Evolutionary conservation across 1,284 basidiomycete species (phyloP).

Genomic region (Schizophyllum amplum): DNA sequence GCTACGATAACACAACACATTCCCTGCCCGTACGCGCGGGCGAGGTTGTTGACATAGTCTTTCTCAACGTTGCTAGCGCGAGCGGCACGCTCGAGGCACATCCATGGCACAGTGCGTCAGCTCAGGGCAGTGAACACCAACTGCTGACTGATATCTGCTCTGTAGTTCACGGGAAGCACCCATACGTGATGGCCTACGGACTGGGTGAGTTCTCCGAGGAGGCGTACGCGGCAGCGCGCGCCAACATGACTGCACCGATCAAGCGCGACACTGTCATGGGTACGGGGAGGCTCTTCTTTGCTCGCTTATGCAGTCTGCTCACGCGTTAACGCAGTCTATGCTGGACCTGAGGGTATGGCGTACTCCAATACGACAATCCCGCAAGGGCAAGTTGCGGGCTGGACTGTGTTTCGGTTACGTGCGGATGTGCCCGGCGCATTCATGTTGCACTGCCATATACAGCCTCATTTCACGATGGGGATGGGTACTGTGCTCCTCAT

Average conservation of each 20-base stretch:
- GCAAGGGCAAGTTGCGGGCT: neutral
- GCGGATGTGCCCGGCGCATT: neutral
- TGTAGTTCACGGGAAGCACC: neutral
- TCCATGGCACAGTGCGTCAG: neutral
- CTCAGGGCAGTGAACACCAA: neutral
- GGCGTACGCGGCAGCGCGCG: neutral
- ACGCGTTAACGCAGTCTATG: neutral
- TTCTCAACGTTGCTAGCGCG: neutral
- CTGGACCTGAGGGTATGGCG: neutral
- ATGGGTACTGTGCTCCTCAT: neutral
- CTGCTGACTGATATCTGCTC: neutral
- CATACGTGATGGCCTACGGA: neutral
- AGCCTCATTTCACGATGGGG: neutral
- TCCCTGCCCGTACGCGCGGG: neutral
- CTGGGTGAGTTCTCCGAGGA: neutral
- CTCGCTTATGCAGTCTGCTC: neutral
- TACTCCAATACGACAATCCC: neutral
- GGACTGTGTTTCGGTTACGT: neutral
- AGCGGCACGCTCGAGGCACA: neutral
- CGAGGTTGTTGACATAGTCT: neutral
- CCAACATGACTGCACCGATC: neutral
- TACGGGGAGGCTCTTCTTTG: neutral
- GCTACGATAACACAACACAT: neutral
- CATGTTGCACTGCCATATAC: neutral
- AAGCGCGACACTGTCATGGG: neutral